A percentile compares a stretch with the other conserved stretches of the same genome.
These are phyloP conservation scores for Euphorbia lathyris DNA, from an alignment of 345 rosid species.

Conservation along the genomic window DNA sequence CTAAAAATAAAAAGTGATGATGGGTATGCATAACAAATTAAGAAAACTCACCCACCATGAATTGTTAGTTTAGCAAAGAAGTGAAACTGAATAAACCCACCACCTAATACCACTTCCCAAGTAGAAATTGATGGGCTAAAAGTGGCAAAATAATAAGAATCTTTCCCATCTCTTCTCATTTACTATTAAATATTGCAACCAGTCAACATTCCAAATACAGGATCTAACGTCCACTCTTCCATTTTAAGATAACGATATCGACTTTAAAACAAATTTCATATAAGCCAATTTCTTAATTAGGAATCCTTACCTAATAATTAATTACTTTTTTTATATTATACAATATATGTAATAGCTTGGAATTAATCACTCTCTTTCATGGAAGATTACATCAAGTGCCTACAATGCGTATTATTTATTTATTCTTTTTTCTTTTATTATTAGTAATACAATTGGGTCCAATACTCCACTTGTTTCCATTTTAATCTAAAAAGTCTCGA, in stretches of 20 bases:
- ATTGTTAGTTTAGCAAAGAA: not conserved
- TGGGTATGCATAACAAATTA: too few species aligned
- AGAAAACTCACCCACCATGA: too few species aligned
- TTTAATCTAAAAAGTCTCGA: not conserved
- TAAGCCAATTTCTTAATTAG: constrained; percentile 7
- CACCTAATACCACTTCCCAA: constrained; percentile 18
- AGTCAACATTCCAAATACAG: constrained; percentile 20
- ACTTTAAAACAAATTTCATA: not conserved
- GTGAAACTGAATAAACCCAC: constrained; percentile 2
- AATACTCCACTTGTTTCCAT: not conserved
- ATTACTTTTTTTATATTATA: not conserved
- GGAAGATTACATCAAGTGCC: constrained; percentile 4
- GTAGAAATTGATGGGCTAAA: constrained; percentile 8
- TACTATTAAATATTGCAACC: not conserved
- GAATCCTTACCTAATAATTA: not conserved
- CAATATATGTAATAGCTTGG: not conserved
- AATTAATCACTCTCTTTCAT: not conserved
- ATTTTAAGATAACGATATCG: constrained; percentile 6
- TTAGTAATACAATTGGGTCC: constrained; percentile 8
- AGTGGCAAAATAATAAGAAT: not conserved
- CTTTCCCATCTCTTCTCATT: not conserved
- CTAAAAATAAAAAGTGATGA: too few species aligned
- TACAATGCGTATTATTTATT: too few species aligned
- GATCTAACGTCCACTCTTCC: constrained; percentile 29
- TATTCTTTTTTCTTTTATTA: too few species aligned